phyloP scores from a whole-genome alignment of 352 stramenopile genomes.

The Globisporangium irregulare region DNA sequence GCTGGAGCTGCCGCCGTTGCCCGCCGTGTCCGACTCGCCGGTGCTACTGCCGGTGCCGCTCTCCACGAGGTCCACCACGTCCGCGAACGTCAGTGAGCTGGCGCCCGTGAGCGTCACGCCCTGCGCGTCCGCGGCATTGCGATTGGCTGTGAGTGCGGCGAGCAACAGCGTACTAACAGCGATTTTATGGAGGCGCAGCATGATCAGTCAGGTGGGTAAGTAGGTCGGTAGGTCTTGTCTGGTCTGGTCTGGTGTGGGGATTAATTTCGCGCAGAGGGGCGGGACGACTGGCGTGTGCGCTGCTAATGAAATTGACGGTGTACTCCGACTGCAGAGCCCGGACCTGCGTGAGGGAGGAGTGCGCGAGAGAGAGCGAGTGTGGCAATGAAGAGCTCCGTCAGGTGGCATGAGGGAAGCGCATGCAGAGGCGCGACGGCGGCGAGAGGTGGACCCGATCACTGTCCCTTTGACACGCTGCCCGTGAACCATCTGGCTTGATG shows the following conservation, averaged over 20 bases:
- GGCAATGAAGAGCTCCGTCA: slow-evolving; percentile 4
- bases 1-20: background rate
- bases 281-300: no score
- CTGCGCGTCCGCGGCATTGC: background rate
- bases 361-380: slow-evolving; percentile 3
- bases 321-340: background rate
- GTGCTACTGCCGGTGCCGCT: background rate
- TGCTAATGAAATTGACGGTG: background rate
- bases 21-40: background rate
- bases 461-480: background rate
- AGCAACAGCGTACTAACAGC: background rate
- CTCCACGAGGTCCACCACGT: background rate
- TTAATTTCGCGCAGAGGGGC: background rate
- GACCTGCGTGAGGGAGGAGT: background rate
- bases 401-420: background rate
- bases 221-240: background rate
- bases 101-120: slow-evolving; percentile 9
- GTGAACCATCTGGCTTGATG: background rate
- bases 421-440: background rate
- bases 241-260: background rate
- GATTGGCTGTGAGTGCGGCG: background rate
- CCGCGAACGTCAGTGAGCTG: slow-evolving; percentile 8
- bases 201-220: background rate
- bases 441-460: background rate
- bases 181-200: background rate